Evolutionary conservation across 768 basidiomycete genomes (phyloP), one percentile per base, ranked within the genome.

Genomic region (Leucosporidium creatinivorum): DNA sequence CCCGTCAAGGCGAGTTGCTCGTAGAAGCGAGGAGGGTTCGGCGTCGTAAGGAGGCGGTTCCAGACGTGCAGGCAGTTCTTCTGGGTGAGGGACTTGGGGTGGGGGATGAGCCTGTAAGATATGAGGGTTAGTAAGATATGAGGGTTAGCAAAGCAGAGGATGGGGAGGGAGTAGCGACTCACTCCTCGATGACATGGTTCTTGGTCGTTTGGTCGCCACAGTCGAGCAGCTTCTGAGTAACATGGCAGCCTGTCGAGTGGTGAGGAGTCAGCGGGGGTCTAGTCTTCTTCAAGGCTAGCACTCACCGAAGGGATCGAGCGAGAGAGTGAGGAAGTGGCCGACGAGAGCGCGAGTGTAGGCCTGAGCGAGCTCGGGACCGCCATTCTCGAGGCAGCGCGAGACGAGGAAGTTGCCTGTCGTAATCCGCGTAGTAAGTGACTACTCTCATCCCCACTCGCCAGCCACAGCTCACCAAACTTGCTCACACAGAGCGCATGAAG

Each of bases 321-420:
- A 19, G 30, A 73, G 65, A 12, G 30, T 28, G 26, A 69, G 63
- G 25, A 69, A 62, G 47, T 65, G 58, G 2, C 25, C 30, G 1
- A 6, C 1, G 13, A 73, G 30, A 10, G 19, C 23, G 3, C 18
- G 15, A 30, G 54, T 51, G 50, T 54, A 72, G 8, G 4, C 1
- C 10, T 61, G 23, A 23, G 50, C 54, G 49, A 64, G 54, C 2
- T 12, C 18, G 25, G 10, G n/a, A 25, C 67, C 70, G 50, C 61
- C 64, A 8, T 64, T 26, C 31, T 72, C 70, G 65, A 72, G 36
- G 58, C 70, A 72, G 58, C 67, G 67, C 44, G 63, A 66, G 49
- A 68, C 70, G 58, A 72, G 65, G 59, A 72, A 72, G 61, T 72
- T 72, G 50, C 69, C 69, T 70, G 51, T 44, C 8, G 39, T 7